Conservation (phyloP, 2,329 filamentous ascomycete genomes). For the Xylariaceae sp. region DNA sequence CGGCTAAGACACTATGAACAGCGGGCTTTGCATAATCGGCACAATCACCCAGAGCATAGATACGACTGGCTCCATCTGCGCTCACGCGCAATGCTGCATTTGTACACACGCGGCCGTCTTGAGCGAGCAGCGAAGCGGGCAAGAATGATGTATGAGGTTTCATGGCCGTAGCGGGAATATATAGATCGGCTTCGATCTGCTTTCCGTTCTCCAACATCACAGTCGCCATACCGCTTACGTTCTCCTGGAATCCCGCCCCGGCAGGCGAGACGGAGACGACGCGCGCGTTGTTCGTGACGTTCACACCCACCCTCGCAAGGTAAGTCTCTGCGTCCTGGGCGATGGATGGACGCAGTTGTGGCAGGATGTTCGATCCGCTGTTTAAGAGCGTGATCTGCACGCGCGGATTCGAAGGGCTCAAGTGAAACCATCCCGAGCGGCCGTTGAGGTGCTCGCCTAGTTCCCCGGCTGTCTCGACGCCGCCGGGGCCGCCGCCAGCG, state of each 20-base stretch:
- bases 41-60: constrained; percentile 46
- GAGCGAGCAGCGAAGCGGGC: constrained; percentile 35
- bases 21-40: constrained; percentile 35
- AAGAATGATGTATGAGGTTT: constrained; percentile 52
- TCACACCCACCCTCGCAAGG: constrained; percentile 49
- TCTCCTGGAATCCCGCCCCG: constrained; percentile 27
- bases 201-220: constrained; percentile 43
- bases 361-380: constrained; percentile 41
- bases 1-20: constrained; percentile 36
- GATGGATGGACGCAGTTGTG: constrained; percentile 32
- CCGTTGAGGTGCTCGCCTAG: constrained; percentile 45
- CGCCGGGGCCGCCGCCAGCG: constrained; percentile 53
- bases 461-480: constrained; percentile 52
- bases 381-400: constrained; percentile 40
- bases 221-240: constrained; percentile 39
- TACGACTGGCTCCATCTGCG: constrained; percentile 23
- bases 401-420: constrained; percentile 40
- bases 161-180: constrained; percentile 52
- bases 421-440: constrained; percentile 35
- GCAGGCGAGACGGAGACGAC: constrained; percentile 32
- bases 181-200: constrained; percentile 49
- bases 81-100: constrained; percentile 34
- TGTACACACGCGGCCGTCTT: constrained; percentile 35
- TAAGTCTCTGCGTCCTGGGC: constrained; percentile 40
- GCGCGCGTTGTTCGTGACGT: constrained; percentile 38